phyloP scores from a whole-genome alignment of 148 eudicot species.

The Drosera capensis region DNA sequence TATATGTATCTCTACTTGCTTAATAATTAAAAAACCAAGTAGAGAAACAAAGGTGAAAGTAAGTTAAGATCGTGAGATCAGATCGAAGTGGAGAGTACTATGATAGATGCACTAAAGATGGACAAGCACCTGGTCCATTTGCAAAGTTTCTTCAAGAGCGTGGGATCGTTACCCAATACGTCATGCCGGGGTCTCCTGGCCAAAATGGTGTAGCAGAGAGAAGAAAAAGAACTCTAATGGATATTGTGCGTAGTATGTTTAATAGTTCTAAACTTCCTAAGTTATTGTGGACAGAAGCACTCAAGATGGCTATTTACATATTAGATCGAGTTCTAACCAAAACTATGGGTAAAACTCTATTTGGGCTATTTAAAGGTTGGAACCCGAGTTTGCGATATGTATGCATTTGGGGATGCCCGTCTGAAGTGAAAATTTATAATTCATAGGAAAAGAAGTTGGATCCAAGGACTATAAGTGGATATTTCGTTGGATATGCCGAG shows the following conservation, averaged over 20 bases:
- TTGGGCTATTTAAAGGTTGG: constrained; percentile 3
- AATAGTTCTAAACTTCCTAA: neutral
- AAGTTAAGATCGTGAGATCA: constrained; percentile 8
- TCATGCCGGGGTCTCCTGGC: too few relatives aligned
- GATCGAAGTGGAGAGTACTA: constrained; percentile 3
- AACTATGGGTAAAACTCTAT: constrained; percentile 2
- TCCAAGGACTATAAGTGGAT: too few relatives aligned
- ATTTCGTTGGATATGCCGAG: too few relatives aligned
- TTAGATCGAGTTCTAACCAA: constrained; percentile 9
- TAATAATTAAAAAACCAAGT: neutral
- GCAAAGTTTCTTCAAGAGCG: too few relatives aligned
- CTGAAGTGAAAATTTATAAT: constrained; percentile 4
- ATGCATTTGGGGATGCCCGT: constrained; percentile 8
- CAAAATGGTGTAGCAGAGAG: constrained; percentile 8
- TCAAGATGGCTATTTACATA: constrained; percentile 4
- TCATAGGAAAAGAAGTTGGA: constrained; percentile 1
- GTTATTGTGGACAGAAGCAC: constrained; percentile 2
- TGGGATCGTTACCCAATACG: too few relatives aligned
- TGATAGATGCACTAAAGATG: too few relatives aligned
- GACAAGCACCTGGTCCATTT: too few relatives aligned
- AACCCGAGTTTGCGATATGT: constrained; percentile 7
- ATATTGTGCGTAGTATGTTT: constrained; percentile 2
- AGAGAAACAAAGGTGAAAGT: constrained; percentile 2
- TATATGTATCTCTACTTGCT: constrained; percentile 5
- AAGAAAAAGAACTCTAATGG: constrained; percentile 5